A percentile compares a stretch with the other conserved stretches of the same genome.
phyloP scores from a whole-genome alignment of 208 protist genomes.

The Crithidia thermophila region DNA sequence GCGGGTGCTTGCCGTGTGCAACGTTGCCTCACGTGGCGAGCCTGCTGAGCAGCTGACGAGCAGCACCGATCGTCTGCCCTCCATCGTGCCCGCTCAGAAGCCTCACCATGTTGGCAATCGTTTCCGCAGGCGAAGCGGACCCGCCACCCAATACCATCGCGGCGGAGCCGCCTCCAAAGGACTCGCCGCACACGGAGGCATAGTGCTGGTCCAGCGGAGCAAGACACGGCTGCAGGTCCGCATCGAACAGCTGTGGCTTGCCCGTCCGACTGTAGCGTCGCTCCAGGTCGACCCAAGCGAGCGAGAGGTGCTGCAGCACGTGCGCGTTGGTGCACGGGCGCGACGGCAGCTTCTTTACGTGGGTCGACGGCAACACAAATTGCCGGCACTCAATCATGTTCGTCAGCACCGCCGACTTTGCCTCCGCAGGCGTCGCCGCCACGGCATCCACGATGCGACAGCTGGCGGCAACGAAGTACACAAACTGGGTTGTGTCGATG shows the following conservation, averaged over 20 bases:
- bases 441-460: constrained; percentile 15
- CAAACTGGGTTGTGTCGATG: constrained; percentile 28
- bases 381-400: constrained; percentile 17
- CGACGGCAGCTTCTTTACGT: constrained; percentile 39
- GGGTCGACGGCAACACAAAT: constrained; percentile 34
- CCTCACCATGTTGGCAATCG: constrained; percentile 4
- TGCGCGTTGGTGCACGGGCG: neutral
- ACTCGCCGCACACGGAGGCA: neutral
- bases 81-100: constrained; percentile 5
- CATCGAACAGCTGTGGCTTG: constrained; percentile 26
- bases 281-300: constrained; percentile 30
- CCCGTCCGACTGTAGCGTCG: constrained; percentile 20
- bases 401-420: neutral
- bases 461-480: constrained; percentile 21
- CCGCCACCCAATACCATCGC: neutral
- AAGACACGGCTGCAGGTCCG: constrained; percentile 13
- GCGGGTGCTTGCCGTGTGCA: neutral
- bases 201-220: constrained; percentile 3
- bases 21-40: neutral
- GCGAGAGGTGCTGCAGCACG: constrained; percentile 25
- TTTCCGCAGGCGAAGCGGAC: constrained; percentile 13
- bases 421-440: neutral
- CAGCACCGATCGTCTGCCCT: neutral
- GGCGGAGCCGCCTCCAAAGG: neutral
- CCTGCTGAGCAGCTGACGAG: neutral